phyloP scores from a whole-genome alignment of 768 basidiomycete genomes.

The Amanita muscaria region DNA sequence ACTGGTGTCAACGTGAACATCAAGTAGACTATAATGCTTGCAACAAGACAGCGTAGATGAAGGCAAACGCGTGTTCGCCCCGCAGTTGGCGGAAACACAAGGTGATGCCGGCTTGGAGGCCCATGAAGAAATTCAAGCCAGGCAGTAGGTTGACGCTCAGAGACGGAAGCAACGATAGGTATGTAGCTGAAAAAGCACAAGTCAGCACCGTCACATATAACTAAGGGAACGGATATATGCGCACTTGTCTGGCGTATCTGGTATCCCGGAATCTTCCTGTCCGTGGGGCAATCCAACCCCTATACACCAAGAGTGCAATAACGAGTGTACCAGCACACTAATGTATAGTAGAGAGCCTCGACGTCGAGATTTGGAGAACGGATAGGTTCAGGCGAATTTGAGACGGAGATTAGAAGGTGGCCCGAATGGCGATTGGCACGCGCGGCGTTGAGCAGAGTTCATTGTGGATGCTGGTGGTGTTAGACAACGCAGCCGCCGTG shows the following conservation, averaged over 20 bases:
- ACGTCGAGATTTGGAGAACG: no score
- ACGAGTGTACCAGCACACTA: slow-evolving; percentile 66
- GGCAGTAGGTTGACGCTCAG: slow-evolving; percentile 98
- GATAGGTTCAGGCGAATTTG: no score
- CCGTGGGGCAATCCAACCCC: slow-evolving; percentile 98
- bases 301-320: slow-evolving; percentile 78
- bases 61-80: slow-evolving; percentile 96
- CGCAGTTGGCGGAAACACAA: slow-evolving; percentile 90
- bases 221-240: slow-evolving; percentile 16
- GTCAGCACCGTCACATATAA: slow-evolving; percentile 6
- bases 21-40: slow-evolving; percentile 98
- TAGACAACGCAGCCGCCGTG: no score
- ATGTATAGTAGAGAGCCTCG: no score
- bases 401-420: no score
- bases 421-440: no score
- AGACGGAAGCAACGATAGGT: slow-evolving; percentile 97
- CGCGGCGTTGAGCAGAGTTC: no score
- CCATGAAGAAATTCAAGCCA: slow-evolving; percentile 99
- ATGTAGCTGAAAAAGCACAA: slow-evolving; percentile 52
- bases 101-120: slow-evolving; percentile 94
- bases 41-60: slow-evolving; percentile 94
- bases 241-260: slow-evolving; percentile 95
- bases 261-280: slow-evolving; percentile 99
- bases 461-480: no score
- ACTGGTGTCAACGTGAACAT: slow-evolving; percentile 97